Percentiles rank a stretch among this genome's conserved stretches.
Evolutionary conservation across 768 basidiomycete genomes (phyloP).

Genomic region (Boletus sp.): DNA sequence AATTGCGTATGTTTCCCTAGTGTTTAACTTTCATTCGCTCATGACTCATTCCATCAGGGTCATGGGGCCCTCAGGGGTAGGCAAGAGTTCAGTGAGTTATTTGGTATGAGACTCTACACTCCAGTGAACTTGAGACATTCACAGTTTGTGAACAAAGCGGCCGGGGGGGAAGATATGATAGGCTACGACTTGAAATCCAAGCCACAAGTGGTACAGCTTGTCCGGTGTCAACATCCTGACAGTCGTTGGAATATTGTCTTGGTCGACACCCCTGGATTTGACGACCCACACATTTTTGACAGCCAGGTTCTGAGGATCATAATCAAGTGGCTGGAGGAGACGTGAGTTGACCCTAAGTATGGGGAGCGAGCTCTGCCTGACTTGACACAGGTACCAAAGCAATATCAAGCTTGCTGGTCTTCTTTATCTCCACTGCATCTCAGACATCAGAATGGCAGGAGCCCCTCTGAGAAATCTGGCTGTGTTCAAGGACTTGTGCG

Average conservation of each 20-base stretch:
- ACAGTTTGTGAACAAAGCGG: slow-evolving; percentile 13
- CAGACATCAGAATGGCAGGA: slow-evolving; percentile 4
- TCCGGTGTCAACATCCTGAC: slow-evolving; percentile 13
- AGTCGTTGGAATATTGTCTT: slow-evolving; percentile 11
- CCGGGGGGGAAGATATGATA: neutral
- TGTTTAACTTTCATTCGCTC: too few relatives aligned
- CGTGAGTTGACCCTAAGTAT: slow-evolving; percentile 2
- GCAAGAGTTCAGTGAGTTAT: slow-evolving; percentile 17
- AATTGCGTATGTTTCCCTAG: too few relatives aligned
- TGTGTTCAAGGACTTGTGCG: slow-evolving; percentile 9
- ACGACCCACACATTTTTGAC: slow-evolving; percentile 10
- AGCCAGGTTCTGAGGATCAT: slow-evolving; percentile 4
- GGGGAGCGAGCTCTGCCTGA: neutral
- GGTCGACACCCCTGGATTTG: slow-evolving; percentile 17
- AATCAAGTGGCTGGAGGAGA: slow-evolving; percentile 11
- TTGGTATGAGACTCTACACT: neutral
- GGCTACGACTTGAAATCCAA: neutral
- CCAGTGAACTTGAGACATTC: neutral
- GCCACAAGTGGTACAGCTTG: slow-evolving; percentile 2
- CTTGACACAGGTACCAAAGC: slow-evolving; percentile 1
- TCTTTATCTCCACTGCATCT: slow-evolving; percentile 12
- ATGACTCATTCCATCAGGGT: neutral
- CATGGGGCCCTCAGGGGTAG: slow-evolving; percentile 13
- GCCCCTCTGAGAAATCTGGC: slow-evolving; percentile 5
- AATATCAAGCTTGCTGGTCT: slow-evolving; percentile 9